Evolutionary conservation across 768 basidiomycete species (phyloP).

Genomic region (Macrolepiota albuminosa): DNA sequence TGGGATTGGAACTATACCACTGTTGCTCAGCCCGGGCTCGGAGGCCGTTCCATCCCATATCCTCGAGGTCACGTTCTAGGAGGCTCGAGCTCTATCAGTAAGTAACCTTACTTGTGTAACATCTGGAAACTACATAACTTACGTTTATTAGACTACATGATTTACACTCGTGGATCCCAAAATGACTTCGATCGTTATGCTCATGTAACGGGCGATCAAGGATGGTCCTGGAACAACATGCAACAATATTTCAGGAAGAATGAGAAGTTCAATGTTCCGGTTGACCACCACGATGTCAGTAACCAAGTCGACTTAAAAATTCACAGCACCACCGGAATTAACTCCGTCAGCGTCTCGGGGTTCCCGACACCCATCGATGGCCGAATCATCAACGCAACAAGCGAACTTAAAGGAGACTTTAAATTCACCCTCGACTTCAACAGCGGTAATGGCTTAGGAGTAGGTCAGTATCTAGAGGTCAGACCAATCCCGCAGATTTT

Average conservation of each 20-base stretch:
- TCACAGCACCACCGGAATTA: slow-evolving; percentile 22
- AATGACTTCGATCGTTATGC: slow-evolving; percentile 28
- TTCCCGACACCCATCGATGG: slow-evolving; percentile 18
- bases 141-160: not conserved
- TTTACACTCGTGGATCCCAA: not conserved
- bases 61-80: slow-evolving; percentile 8
- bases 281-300: slow-evolving; percentile 22
- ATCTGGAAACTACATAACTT: too few species aligned
- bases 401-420: slow-evolving; percentile 16
- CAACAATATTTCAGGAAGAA: slow-evolving; percentile 23
- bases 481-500: not conserved
- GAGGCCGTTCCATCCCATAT: slow-evolving; percentile 6
- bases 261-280: slow-evolving; percentile 18
- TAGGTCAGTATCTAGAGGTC: not conserved
- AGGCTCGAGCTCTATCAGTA: slow-evolving; percentile 7
- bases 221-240: slow-evolving; percentile 28
- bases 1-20: slow-evolving; percentile 13
- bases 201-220: slow-evolving; percentile 21
- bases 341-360: slow-evolving; percentile 20
- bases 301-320: slow-evolving; percentile 24
- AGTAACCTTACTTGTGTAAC: not conserved
- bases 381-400: slow-evolving; percentile 22
- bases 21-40: slow-evolving; percentile 3
- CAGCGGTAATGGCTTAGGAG: slow-evolving; percentile 17
- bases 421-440: slow-evolving; percentile 18